These are phyloP conservation scores for Hirschioporus abietinus DNA, from an alignment of 768 basidiomycete genomes.

Conservation along the genomic window DNA sequence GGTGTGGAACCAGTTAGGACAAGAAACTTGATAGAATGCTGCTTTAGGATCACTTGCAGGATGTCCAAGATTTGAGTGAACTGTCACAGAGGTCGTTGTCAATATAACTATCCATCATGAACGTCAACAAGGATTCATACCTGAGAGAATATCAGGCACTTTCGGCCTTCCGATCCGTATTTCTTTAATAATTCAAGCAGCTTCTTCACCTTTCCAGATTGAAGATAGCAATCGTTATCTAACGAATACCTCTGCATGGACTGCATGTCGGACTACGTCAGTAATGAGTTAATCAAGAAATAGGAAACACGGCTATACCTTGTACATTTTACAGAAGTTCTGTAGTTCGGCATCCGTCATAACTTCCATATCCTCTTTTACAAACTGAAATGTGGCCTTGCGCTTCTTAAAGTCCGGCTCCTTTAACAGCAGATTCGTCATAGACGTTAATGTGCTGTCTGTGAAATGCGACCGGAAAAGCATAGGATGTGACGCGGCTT, in stretches of 20 bases:
- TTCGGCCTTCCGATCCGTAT: slow-evolving; percentile 64
- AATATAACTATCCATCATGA: slow-evolving; percentile 4
- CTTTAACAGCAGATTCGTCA: slow-evolving; percentile 80
- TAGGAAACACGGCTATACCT: slow-evolving; percentile 42
- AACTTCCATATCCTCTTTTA: slow-evolving; percentile 96
- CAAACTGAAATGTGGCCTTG: slow-evolving; percentile 71
- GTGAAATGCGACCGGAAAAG: slow-evolving; percentile 85
- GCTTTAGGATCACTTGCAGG: slow-evolving; percentile 73
- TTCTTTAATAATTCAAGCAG: slow-evolving; percentile 65
- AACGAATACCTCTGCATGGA: slow-evolving; percentile 73
- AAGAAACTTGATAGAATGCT: slow-evolving; percentile 67
- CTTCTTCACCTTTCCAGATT: slow-evolving; percentile 82
- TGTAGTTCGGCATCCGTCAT: slow-evolving; percentile 98
- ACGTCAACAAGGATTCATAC: slow-evolving; percentile 36
- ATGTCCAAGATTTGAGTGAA: slow-evolving; percentile 97
- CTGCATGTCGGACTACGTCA: slow-evolving; percentile 27
- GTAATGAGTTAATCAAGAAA: background rate
- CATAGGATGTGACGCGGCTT: slow-evolving; percentile 96
- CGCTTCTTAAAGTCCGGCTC: slow-evolving; percentile 90
- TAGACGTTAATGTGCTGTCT: slow-evolving; percentile 64
- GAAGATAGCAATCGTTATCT: slow-evolving; percentile 66
- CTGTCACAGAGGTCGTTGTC: slow-evolving; percentile 31
- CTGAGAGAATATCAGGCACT: slow-evolving; percentile 93
- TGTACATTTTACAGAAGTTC: slow-evolving; percentile 78
- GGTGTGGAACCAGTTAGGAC: slow-evolving; percentile 89